These are phyloP conservation scores for Suhomyces wounanorum DNA, from an alignment of 1,139 yeast species.

Conservation along the genomic window DNA sequence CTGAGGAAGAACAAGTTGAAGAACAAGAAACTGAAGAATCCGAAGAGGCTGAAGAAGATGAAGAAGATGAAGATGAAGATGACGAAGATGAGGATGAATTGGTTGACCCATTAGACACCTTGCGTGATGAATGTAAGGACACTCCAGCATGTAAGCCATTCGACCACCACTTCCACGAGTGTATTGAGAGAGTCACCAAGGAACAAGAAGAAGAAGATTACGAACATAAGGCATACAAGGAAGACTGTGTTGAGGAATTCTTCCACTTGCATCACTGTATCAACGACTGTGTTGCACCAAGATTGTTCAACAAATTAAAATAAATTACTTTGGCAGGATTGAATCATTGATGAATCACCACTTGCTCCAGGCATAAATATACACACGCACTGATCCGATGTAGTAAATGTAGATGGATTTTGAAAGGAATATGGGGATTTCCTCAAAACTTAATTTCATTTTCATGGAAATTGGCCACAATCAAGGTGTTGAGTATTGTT, in stretches of 20 bases:
- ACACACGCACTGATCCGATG: conserved; percentile 1
- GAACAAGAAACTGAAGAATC: conserved; percentile 27
- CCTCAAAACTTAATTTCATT: no score
- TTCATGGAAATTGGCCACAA: no score
- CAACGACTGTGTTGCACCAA: conserved; percentile 92
- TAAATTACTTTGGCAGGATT: conserved; percentile 32
- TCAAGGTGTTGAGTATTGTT: background rate
- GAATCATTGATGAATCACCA: conserved; percentile 5
- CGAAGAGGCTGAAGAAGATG: conserved; percentile 46
- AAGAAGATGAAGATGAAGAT: conserved; percentile 53
- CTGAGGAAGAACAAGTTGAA: conserved; percentile 11
- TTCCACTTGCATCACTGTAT: conserved; percentile 95
- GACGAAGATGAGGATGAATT: conserved; percentile 71
- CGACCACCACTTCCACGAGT: conserved; percentile 90
- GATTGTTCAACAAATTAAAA: conserved; percentile 82
- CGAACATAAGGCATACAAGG: conserved; percentile 79
- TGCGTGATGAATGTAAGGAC: conserved; percentile 68
- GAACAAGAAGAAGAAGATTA: conserved; percentile 83
- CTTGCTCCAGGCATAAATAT: conserved; percentile 9
- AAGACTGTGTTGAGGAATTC: conserved; percentile 97
- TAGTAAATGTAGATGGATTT: background rate
- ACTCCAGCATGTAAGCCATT: conserved; percentile 70
- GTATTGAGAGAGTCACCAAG: conserved; percentile 90
- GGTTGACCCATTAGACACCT: conserved; percentile 66
- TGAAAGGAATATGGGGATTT: background rate